A percentile compares a stretch with the other conserved stretches of the same genome.
Evolutionary conservation across 805 yeast species (phyloP).

Genomic region (Candida broadrunensis): DNA sequence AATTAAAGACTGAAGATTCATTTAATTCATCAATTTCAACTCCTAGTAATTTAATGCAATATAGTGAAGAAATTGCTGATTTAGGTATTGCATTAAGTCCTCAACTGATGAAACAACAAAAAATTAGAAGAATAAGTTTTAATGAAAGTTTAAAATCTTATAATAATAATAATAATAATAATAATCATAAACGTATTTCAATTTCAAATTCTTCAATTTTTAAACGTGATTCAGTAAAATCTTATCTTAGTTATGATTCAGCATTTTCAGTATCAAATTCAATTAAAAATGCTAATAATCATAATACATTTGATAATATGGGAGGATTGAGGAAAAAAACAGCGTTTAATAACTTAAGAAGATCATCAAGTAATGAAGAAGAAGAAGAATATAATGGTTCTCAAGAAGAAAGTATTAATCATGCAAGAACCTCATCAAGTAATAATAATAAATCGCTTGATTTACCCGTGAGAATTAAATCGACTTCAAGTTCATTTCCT

Average conservation of each 20-base stretch:
- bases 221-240: conserved; percentile 40
- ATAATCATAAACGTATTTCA: conserved; percentile 14
- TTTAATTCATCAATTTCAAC: conserved; percentile 23
- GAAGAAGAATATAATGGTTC: not conserved
- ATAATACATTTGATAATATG: conserved; percentile 8
- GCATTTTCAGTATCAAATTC: conserved; percentile 38
- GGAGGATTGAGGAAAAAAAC: conserved; percentile 45
- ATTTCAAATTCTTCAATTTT: conserved; percentile 16
- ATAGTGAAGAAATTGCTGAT: conserved; percentile 40
- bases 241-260: conserved; percentile 62
- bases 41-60: conserved; percentile 36
- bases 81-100: conserved; percentile 43
- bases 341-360: conserved; percentile 49
- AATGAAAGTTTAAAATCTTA: conserved; percentile 11
- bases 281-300: conserved; percentile 10
- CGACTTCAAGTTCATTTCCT: conserved; percentile 9
- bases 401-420: not conserved
- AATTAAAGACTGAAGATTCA: not conserved
- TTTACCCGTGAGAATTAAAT: conserved; percentile 2
- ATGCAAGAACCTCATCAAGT: not conserved
- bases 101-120: conserved; percentile 20
- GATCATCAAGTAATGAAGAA: conserved; percentile 1
- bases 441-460: not conserved
- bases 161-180: no score
- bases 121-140: conserved; percentile 22